These are phyloP conservation scores for Lentinula novae-zelandiae DNA, from an alignment of 1,284 basidiomycete genomes.

Conservation along the genomic window DNA sequence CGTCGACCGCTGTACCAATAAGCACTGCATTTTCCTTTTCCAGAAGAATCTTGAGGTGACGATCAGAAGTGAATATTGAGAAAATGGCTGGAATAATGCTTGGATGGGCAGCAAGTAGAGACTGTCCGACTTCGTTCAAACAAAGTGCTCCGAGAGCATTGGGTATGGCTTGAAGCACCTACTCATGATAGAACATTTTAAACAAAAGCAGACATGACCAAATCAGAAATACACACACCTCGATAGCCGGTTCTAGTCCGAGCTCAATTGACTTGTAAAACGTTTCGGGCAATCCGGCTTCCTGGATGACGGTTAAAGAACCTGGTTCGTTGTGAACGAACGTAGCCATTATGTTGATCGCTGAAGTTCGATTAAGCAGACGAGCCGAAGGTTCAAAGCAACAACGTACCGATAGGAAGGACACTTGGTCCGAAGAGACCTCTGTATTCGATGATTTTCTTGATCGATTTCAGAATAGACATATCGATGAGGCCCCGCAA, in stretches of 20 bases:
- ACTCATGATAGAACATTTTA: slow-evolving; percentile 5
- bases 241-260: slow-evolving; percentile 84
- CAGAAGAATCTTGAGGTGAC: slow-evolving; percentile 81
- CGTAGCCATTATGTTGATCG: slow-evolving; percentile 96
- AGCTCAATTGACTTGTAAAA: slow-evolving; percentile 86
- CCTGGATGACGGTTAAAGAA: slow-evolving; percentile 89
- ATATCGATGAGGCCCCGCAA: slow-evolving; percentile 94
- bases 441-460: slow-evolving; percentile 84
- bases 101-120: slow-evolving; percentile 74
- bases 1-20: slow-evolving; percentile 89
- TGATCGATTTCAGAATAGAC: slow-evolving; percentile 82
- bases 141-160: slow-evolving; percentile 98
- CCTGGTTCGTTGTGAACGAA: slow-evolving; percentile 99
- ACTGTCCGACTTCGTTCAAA: slow-evolving; percentile 87
- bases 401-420: slow-evolving; percentile 66
- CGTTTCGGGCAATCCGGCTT: slow-evolving; percentile 84
- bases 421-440: slow-evolving; percentile 85
- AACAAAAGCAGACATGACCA: background rate
- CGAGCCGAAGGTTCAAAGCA: background rate
- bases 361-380: slow-evolving; percentile 34
- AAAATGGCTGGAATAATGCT: slow-evolving; percentile 84
- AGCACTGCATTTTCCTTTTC: slow-evolving; percentile 93
- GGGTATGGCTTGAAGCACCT: slow-evolving; percentile 90
- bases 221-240: slow-evolving; percentile 44
- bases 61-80: slow-evolving; percentile 81